Percentiles rank a stretch among this genome's conserved stretches.
Conservation (phyloP, 768 basidiomycete species). For the Coprinopsis marcescibilis region DNA sequence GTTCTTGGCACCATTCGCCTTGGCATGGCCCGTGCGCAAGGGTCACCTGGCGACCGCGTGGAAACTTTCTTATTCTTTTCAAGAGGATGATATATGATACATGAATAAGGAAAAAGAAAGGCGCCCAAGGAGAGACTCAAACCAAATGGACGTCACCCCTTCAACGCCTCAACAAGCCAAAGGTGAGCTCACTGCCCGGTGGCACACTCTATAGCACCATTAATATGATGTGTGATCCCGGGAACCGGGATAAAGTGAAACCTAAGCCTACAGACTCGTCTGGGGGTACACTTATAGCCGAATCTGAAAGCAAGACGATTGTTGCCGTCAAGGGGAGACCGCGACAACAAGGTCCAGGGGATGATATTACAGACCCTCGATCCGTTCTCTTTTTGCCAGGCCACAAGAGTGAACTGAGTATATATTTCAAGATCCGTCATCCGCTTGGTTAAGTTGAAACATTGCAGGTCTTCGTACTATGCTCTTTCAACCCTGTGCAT, state of each 20-base stretch:
- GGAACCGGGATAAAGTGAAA: no score
- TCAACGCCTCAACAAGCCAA: no score
- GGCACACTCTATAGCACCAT: neutral
- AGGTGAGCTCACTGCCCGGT: no score
- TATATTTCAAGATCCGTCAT: neutral
- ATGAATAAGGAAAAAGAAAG: no score
- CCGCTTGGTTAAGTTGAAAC: no score
- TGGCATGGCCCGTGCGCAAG: no score
- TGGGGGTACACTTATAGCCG: conserved; percentile 11
- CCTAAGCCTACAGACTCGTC: no score
- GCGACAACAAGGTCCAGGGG: conserved; percentile 36
- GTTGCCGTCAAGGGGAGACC: conserved; percentile 23
- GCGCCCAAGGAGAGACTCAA: conserved; percentile 29
- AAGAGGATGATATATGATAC: no score
- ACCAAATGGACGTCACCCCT: conserved; percentile 43
- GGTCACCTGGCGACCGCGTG: no score
- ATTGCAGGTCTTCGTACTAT: conserved; percentile 87
- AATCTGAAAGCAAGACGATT: conserved; percentile 3
- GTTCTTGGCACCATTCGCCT: no score
- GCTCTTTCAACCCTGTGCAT: conserved; percentile 68
- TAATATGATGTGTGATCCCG: no score
- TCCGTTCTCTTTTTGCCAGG: conserved; percentile 44
- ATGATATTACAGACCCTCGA: conserved; percentile 34
- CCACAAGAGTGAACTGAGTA: conserved; percentile 57
- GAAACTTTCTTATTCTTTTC: no score